Conservation (phyloP, 192 early-diverging fungal genomes). For the Chytriomyces sp. region DNA sequence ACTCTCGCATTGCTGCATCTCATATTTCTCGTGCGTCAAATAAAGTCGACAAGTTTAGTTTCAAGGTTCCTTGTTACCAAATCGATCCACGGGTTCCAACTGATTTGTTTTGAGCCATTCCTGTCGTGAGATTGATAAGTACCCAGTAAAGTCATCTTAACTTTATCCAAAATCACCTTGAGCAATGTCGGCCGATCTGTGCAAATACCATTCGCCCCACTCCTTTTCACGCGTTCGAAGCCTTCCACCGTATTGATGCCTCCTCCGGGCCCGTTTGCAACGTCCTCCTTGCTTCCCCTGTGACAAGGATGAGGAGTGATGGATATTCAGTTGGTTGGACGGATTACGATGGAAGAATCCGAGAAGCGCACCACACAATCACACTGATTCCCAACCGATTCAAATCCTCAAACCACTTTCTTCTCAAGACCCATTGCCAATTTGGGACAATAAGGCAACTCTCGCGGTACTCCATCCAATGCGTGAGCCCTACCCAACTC, state of each 20-base stretch:
- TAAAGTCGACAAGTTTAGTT: too few species aligned
- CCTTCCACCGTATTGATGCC: constrained; percentile 46
- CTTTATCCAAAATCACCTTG: too few species aligned
- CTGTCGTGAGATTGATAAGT: too few species aligned
- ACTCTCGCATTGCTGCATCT: too few species aligned
- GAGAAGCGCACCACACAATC: constrained; percentile 45
- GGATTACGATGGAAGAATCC: background rate
- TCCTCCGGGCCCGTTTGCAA: constrained; percentile 31
- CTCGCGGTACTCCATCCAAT: constrained; percentile 43
- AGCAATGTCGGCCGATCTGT: constrained; percentile 43
- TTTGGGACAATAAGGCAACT: constrained; percentile 46
- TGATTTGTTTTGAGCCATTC: too few species aligned
- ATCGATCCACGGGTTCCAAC: too few species aligned
- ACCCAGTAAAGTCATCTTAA: too few species aligned
- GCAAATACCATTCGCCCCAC: constrained; percentile 56
- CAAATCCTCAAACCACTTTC: constrained; percentile 34
- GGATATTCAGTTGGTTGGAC: too few species aligned
- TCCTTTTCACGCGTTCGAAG: constrained; percentile 28
- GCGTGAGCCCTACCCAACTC: constrained; percentile 40
- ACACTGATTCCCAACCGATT: constrained; percentile 45
- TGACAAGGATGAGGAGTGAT: too few species aligned
- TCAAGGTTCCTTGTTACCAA: too few species aligned
- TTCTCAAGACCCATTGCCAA: constrained; percentile 31
- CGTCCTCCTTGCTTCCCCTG: background rate
- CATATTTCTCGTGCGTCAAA: too few species aligned